A percentile compares a stretch with the other conserved stretches of the same genome.
Evolutionary conservation across 768 basidiomycete genomes (phyloP).

Genomic region (Rhizopogon sp.): DNA sequence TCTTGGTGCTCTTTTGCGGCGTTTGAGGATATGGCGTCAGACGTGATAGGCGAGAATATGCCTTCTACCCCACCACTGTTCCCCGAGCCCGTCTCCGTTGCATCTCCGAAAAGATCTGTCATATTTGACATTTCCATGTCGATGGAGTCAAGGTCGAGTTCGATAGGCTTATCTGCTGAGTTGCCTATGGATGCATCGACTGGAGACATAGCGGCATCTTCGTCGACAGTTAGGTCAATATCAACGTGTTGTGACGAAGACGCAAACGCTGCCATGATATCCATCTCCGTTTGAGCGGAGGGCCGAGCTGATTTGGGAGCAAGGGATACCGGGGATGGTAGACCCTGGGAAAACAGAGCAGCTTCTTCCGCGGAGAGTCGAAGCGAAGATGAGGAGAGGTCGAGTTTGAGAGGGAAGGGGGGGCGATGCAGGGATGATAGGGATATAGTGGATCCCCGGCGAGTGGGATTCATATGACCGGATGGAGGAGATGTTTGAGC

Average conservation of each 20-base stretch:
- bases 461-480: constrained; percentile 29
- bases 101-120: constrained; percentile 52
- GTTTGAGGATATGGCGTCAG: constrained; percentile 15
- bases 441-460: constrained; percentile 74
- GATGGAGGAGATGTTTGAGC: constrained; percentile 31
- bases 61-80: constrained; percentile 35
- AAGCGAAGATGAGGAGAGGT: constrained; percentile 66
- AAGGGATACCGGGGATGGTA: constrained; percentile 73
- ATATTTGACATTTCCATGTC: constrained; percentile 55
- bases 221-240: constrained; percentile 57
- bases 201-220: constrained; percentile 21
- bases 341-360: constrained; percentile 49
- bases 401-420: constrained; percentile 69
- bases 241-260: constrained; percentile 34
- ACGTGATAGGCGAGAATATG: constrained; percentile 46
- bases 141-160: constrained; percentile 66
- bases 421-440: constrained; percentile 76
- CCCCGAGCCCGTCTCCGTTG: constrained; percentile 29
- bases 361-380: constrained; percentile 63
- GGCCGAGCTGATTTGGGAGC: constrained; percentile 76
- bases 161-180: constrained; percentile 78
- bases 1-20: constrained; percentile 12
- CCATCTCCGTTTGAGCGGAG: constrained; percentile 49
- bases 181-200: constrained; percentile 41
- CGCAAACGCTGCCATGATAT: constrained; percentile 62